phyloP scores from a whole-genome alignment of 495 filamentous ascomycete genomes.

The Xylaria longipes region DNA sequence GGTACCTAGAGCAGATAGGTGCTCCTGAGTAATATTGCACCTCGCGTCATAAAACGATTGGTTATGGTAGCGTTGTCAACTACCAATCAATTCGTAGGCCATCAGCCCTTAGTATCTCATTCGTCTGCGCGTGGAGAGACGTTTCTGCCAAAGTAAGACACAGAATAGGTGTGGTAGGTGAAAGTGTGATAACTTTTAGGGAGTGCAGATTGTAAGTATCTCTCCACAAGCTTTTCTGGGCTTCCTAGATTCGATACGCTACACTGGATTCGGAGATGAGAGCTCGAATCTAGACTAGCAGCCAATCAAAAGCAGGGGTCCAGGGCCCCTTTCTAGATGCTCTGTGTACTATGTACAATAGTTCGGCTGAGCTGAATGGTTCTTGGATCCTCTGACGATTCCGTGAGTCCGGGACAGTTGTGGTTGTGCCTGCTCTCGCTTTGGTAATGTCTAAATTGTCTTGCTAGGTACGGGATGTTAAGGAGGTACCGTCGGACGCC shows the following conservation, averaged over 20 bases:
- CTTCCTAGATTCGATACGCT: constrained; percentile 2
- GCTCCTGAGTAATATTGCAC: neutral
- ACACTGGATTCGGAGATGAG: constrained; percentile 23
- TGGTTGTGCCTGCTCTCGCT: neutral
- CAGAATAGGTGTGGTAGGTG: neutral
- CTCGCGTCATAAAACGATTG: constrained; percentile 14
- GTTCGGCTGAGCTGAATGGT: neutral
- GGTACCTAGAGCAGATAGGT: neutral
- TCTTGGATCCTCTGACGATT: constrained; percentile 1
- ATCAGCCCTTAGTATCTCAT: constrained; percentile 6
- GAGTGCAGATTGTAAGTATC: constrained; percentile 6
- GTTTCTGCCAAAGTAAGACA: neutral
- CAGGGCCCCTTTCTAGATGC: constrained; percentile 18
- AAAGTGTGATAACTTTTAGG: constrained; percentile 10
- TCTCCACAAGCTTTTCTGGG: constrained; percentile 3
- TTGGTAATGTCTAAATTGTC: constrained; percentile 4
- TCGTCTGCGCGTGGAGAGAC: neutral
- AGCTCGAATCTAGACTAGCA: constrained; percentile 9
- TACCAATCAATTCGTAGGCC: neutral
- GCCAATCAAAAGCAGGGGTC: constrained; percentile 7
- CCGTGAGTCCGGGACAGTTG: neutral
- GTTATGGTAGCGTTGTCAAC: neutral
- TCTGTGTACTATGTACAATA: constrained; percentile 1
- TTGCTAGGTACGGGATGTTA: neutral
- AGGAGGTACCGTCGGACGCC: neutral